Percentiles rank a stretch among this genome's conserved stretches.
phyloP scores from a whole-genome alignment of 202 grass and related monocot species.

The Zizania palustris region DNA sequence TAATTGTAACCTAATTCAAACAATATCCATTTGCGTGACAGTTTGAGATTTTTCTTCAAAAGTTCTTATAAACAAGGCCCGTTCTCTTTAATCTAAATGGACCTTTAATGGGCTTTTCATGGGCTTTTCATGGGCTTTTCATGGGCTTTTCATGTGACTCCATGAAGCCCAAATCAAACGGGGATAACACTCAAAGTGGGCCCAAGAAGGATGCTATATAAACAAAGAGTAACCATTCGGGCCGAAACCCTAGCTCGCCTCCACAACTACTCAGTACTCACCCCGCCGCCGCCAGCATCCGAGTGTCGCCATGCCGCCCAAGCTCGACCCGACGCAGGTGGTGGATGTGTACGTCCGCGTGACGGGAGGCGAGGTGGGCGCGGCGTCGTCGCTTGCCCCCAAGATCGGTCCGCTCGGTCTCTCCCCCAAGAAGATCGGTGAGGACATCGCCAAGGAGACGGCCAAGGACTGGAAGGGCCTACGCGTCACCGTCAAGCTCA shows the following conservation, averaged over 20 bases:
- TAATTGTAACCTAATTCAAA: too few species aligned
- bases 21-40: too few species aligned
- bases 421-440: conserved; percentile 93
- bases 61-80: too few species aligned
- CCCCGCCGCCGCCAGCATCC: conserved; percentile 27
- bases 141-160: neutral
- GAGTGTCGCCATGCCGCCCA: conserved; percentile 65
- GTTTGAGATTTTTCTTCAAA: too few species aligned
- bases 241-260: conserved; percentile 49
- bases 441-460: conserved; percentile 96
- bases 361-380: conserved; percentile 86
- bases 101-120: neutral
- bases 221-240: neutral
- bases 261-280: conserved; percentile 33
- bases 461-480: conserved; percentile 96
- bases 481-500: conserved; percentile 93
- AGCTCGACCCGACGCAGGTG: conserved; percentile 80
- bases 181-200: neutral
- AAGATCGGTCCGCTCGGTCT: conserved; percentile 93
- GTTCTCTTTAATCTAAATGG: too few species aligned
- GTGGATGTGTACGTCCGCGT: conserved; percentile 91
- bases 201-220: conserved; percentile 15
- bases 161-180: neutral
- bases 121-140: too few species aligned
- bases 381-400: conserved; percentile 76